Percentiles rank a stretch among this genome's conserved stretches.
Evolutionary conservation across 805 yeast species (phyloP).

Genomic region (Hanseniaspora lindneri): DNA sequence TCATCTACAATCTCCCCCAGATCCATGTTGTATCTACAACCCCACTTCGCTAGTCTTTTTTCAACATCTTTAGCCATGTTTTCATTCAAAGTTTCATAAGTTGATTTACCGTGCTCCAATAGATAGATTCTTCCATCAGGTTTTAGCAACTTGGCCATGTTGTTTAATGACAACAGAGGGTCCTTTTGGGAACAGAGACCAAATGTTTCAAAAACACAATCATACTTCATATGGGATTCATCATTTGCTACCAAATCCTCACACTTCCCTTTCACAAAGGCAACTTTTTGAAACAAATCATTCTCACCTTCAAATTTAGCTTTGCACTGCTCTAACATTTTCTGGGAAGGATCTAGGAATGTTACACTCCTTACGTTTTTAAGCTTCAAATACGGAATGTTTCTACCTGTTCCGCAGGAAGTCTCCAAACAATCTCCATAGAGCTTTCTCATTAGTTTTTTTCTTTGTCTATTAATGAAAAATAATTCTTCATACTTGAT

Average conservation of each 20-base stretch:
- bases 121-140: constrained; percentile 85
- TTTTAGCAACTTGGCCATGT: constrained; percentile 58
- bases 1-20: constrained; percentile 76
- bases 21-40: constrained; percentile 94
- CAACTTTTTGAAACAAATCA: constrained; percentile 60
- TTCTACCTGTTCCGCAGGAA: constrained; percentile 93
- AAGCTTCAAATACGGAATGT: constrained; percentile 60
- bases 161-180: constrained; percentile 69
- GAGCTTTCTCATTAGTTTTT: constrained; percentile 66
- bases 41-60: constrained; percentile 80
- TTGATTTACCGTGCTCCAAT: constrained; percentile 86
- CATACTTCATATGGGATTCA: constrained; percentile 47
- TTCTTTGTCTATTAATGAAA: constrained; percentile 47
- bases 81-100: constrained; percentile 63
- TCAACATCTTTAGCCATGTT: constrained; percentile 75
- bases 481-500: constrained; percentile 48
- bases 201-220: constrained; percentile 85
- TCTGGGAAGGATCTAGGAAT: constrained; percentile 68
- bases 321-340: constrained; percentile 74
- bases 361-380: constrained; percentile 59
- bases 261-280: constrained; percentile 82
- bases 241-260: constrained; percentile 51
- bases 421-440: constrained; percentile 88
- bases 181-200: constrained; percentile 94
- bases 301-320: constrained; percentile 56